Evolutionary conservation across 2,329 filamentous ascomycete genomes (phyloP).

Genomic region (Cytospora schulzeri): DNA sequence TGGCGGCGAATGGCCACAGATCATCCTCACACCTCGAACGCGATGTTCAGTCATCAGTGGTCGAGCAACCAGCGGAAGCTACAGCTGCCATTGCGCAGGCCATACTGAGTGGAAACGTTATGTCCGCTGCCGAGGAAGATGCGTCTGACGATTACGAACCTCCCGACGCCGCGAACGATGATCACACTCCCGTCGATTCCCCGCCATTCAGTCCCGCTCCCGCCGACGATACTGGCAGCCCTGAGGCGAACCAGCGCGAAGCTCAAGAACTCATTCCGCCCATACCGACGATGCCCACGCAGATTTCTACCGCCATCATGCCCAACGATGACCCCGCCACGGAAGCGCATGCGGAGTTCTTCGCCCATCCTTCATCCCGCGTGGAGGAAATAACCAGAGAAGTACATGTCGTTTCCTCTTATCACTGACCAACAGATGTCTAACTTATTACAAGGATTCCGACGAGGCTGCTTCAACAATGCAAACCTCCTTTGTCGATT

Average conservation of each 20-base stretch:
- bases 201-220: constrained; percentile 30
- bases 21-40: not conserved
- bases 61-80: constrained; percentile 3
- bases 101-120: not conserved
- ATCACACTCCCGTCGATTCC: constrained; percentile 28
- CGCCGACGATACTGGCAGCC: constrained; percentile 33
- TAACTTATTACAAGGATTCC: constrained; percentile 32
- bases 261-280: constrained; percentile 27
- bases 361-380: constrained; percentile 14
- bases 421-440: constrained; percentile 20
- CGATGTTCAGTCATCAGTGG: not conserved
- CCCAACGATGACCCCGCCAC: constrained; percentile 29
- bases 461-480: constrained; percentile 19
- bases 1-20: not conserved
- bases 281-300: constrained; percentile 31
- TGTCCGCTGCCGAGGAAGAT: constrained; percentile 29
- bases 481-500: constrained; percentile 51
- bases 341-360: constrained; percentile 32
- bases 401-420: constrained; percentile 43
- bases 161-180: constrained; percentile 42
- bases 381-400: constrained; percentile 40
- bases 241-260: constrained; percentile 34
- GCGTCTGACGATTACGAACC: constrained; percentile 59
- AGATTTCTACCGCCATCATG: constrained; percentile 38
- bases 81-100: constrained; percentile 1